Evolutionary conservation across 2,329 filamentous ascomycete genomes (phyloP), one percentile per base, ranked within the genome.

Genomic region (Ophiostoma sp.): DNA sequence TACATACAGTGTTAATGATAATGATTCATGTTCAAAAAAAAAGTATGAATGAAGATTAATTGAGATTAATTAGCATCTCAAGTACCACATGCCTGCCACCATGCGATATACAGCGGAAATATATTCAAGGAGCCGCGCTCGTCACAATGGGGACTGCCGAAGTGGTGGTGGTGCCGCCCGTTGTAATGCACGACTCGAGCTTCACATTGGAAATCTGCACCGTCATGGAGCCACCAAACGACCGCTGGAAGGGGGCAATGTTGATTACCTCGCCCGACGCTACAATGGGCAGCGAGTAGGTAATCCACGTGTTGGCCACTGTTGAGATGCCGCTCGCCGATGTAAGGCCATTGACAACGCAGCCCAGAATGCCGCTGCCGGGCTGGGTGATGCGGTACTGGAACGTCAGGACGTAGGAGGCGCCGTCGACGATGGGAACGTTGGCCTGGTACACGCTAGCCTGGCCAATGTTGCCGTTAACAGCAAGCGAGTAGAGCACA

Each of bases 161-260:
- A n/a, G 49, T 18, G 7, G 49, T 55, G n/a, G 49, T 55, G 49
- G 49, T 27, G n/a, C 49, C 49, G 7, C 49, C 49, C 5, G 49
- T 55, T 7, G 49, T 55, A 14, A 55, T 55, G 63, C 63, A 64
- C 41, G 63, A 18, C 63, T 45, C 63, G n/a, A 64, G 63, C 63
- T 64, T n/a, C 4, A 47, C 38, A 44, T 64, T 64, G 11, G 63
- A n/a, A 47, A 38, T 27, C 42, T 64, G 63, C 41, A 64, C 27
- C 40, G 63, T 47, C 63, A 64, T 64, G n/a, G 63, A 64, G 42
- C 40, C 42, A 4, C 49, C 49, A 18, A 49, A 47, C 64, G 9
- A 16, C 8, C 27, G 27, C 38, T 65, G 64, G n/a, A 27, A 42
- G 16, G 18, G 41, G 18, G 49, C 49, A 55, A 55, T 55, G 3